Percentiles rank a stretch among this genome's conserved stretches.
phyloP scores from a whole-genome alignment of 805 yeast genomes.

The Teunomyces gatunensis region DNA sequence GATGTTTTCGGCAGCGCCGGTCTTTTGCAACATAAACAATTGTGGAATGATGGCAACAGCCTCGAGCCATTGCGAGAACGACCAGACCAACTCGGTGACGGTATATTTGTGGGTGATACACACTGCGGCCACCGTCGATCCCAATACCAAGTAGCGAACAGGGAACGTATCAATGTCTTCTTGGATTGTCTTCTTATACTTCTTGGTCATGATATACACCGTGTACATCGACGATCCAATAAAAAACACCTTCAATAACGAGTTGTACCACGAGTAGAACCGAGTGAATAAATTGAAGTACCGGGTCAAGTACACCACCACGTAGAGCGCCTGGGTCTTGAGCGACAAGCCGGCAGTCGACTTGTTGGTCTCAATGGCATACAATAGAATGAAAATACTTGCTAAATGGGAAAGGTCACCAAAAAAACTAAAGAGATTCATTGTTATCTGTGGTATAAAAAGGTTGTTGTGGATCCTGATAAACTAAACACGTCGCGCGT shows the following conservation, averaged over 20 bases:
- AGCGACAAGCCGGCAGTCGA: constrained; percentile 83
- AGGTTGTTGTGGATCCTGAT: neutral
- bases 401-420: constrained; percentile 85
- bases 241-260: constrained; percentile 78
- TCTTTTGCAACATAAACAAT: constrained; percentile 80
- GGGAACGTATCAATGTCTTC: constrained; percentile 71
- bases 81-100: constrained; percentile 69
- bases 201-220: constrained; percentile 63
- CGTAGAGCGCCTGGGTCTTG: constrained; percentile 83
- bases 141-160: constrained; percentile 64
- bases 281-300: constrained; percentile 62
- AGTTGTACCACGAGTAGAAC: constrained; percentile 69
- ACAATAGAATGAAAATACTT: constrained; percentile 72
- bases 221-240: constrained; percentile 73
- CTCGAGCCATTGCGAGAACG: constrained; percentile 91
- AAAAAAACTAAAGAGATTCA: constrained; percentile 42
- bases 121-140: constrained; percentile 52
- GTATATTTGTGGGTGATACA: constrained; percentile 67
- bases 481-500: neutral
- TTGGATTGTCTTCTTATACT: constrained; percentile 58
- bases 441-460: constrained; percentile 8
- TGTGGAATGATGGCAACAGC: constrained; percentile 91
- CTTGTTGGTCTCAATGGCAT: constrained; percentile 59
- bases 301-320: constrained; percentile 67
- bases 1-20: constrained; percentile 83